Percentiles rank a stretch among this genome's conserved stretches.
Evolutionary conservation across 2,329 filamentous ascomycete species (phyloP).

Genomic region (Venturia carpophila): DNA sequence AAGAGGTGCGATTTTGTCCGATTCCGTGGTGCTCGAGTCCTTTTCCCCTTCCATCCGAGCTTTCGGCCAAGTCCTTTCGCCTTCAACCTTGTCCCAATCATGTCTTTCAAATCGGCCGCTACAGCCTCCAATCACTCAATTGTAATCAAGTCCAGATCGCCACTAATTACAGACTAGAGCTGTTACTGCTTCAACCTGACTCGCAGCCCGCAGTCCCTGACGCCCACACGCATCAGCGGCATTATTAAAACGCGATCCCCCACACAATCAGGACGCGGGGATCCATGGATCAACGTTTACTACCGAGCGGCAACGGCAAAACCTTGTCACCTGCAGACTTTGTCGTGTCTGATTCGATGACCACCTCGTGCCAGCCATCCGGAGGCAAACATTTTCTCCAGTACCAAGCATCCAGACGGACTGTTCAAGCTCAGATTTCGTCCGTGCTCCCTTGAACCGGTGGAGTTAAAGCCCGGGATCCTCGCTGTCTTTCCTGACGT

Average conservation of each 20-base stretch:
- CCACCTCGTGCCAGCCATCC: slow-evolving; percentile 1
- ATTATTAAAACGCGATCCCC: background rate
- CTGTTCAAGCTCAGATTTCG: background rate
- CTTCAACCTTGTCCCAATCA: background rate
- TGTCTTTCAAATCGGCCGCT: background rate
- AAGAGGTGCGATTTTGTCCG: no score
- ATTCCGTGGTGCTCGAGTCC: no score
- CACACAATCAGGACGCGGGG: slow-evolving; percentile 3
- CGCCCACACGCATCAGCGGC: background rate
- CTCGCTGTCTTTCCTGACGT: background rate
- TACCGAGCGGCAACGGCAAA: background rate
- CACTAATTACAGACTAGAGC: background rate
- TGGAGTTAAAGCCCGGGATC: background rate
- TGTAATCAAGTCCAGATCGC: background rate
- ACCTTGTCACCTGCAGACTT: background rate
- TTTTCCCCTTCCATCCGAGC: background rate
- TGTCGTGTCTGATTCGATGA: background rate
- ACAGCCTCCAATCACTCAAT: background rate
- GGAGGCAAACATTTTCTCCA: background rate
- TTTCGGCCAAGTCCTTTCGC: background rate
- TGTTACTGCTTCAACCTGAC: background rate
- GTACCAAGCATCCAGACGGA: background rate
- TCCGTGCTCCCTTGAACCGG: background rate
- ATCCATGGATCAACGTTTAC: background rate
- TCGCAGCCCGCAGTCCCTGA: background rate